phyloP scores from a whole-genome alignment of 2,329 filamentous ascomycete species.

The Ophiocordyceps sinensis region DNA sequence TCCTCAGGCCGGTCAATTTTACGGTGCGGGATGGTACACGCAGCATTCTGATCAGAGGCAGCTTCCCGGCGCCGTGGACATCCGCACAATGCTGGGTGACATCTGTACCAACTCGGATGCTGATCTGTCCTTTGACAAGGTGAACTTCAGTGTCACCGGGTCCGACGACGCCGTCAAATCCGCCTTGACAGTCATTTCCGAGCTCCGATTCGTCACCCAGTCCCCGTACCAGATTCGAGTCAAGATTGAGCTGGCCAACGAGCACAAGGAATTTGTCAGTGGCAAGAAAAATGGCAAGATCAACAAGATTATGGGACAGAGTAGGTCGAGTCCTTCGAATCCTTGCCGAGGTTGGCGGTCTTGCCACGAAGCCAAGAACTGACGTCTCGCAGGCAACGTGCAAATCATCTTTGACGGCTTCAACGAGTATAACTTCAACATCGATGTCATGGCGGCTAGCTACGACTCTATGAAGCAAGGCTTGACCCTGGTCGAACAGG shows the following conservation, averaged over 20 bases:
- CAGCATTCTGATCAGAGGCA: conserved; percentile 56
- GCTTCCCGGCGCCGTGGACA: conserved; percentile 52
- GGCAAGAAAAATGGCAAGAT: conserved; percentile 99
- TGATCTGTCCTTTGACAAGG: conserved; percentile 86
- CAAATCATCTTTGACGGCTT: conserved; percentile 99
- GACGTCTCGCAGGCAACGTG: conserved; percentile 53
- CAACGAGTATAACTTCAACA: conserved; percentile 99
- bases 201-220: conserved; percentile 77
- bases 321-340: conserved; percentile 20
- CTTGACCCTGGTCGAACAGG: conserved; percentile 84
- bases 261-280: conserved; percentile 98
- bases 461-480: conserved; percentile 94
- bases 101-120: conserved; percentile 95
- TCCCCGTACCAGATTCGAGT: conserved; percentile 87
- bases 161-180: conserved; percentile 94
- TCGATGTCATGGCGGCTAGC: conserved; percentile 82
- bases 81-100: conserved; percentile 82
- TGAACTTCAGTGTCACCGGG: conserved; percentile 85
- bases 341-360: too few relatives aligned
- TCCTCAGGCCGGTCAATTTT: conserved; percentile 79
- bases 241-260: conserved; percentile 96
- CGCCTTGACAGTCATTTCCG: conserved; percentile 85
- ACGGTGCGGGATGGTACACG: conserved; percentile 93
- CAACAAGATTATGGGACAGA: conserved; percentile 99
- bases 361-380: neutral